Conservation (phyloP, 345 rosid species). For the Corymbia maculata region DNA sequence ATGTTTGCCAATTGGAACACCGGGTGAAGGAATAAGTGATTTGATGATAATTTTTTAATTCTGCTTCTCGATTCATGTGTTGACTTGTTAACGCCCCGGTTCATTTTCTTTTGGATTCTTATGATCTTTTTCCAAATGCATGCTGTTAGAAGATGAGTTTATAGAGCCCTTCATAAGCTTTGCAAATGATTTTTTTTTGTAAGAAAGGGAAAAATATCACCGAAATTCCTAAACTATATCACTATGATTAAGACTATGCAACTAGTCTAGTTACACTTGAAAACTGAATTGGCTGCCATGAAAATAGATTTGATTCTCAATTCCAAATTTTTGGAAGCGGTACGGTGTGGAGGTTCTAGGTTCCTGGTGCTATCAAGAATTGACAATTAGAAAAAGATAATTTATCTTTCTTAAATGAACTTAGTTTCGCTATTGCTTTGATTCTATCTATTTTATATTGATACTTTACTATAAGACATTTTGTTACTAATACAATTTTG, state of each 20-base stretch:
- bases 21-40: background rate
- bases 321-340: background rate
- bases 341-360: background rate
- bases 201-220: background rate
- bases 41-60: background rate
- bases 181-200: background rate
- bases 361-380: rapidly evolving
- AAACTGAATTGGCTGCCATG: background rate
- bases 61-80: background rate
- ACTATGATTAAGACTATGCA: background rate
- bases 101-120: background rate
- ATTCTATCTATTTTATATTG: background rate
- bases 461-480: background rate
- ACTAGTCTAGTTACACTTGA: rapidly evolving
- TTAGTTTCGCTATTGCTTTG: background rate
- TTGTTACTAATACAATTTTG: background rate
- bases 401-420: background rate
- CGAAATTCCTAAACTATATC: background rate
- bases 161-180: background rate
- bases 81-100: background rate
- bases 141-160: background rate
- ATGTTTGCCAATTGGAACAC: background rate
- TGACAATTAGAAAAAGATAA: background rate
- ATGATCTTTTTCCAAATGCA: background rate
- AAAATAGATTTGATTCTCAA: background rate